A percentile compares a stretch with the other conserved stretches of the same genome.
Evolutionary conservation across 139 green algal species (phyloP).

Genomic region (Microglena sp.): DNA sequence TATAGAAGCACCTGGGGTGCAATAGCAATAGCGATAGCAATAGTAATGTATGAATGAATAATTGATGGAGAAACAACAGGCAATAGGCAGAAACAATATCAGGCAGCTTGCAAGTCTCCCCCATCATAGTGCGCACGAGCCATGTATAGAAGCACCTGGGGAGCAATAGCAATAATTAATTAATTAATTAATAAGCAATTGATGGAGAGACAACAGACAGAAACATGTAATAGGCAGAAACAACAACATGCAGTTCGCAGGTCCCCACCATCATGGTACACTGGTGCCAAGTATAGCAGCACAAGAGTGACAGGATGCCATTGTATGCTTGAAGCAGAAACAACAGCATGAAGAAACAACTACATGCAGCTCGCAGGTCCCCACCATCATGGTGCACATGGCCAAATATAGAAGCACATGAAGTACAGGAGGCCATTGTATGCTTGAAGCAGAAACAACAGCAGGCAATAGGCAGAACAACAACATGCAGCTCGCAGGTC

Average conservation of each 20-base stretch:
- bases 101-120: constrained; percentile 47
- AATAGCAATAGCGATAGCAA: too few species aligned
- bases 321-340: neutral
- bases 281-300: too few species aligned
- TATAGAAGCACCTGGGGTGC: too few species aligned
- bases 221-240: neutral
- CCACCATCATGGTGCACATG: neutral
- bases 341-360: neutral
- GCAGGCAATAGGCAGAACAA: neutral
- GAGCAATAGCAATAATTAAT: neutral
- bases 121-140: constrained; percentile 69
- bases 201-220: neutral
- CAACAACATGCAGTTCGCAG: too few species aligned
- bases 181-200: neutral
- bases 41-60: neutral
- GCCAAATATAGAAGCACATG: neutral
- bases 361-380: neutral
- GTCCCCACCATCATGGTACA: too few species aligned
- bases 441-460: neutral
- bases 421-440: neutral
- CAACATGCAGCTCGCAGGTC: neutral
- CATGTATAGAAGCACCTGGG: constrained; percentile 50
- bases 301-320: neutral
- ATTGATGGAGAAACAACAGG: neutral
- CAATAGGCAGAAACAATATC: constrained; percentile 20